Conservation (phyloP, 2,329 filamentous ascomycete species). For the Neodidymelliopsis sp. region DNA sequence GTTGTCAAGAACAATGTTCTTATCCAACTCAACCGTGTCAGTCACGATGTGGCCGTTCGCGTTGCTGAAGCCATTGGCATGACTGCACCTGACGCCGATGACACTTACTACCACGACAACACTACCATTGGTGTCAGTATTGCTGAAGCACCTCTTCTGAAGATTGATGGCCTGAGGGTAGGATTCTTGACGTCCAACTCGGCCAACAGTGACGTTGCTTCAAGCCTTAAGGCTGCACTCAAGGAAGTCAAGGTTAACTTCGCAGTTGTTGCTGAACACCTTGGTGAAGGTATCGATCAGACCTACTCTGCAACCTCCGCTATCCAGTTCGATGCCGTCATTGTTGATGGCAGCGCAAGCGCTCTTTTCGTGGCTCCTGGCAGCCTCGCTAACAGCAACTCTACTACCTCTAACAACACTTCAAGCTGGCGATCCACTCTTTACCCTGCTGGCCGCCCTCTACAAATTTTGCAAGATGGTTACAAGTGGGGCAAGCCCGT, state of each 20-base stretch:
- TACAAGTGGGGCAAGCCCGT: slow-evolving; percentile 77
- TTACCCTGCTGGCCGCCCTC: slow-evolving; percentile 69
- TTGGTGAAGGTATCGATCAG: slow-evolving; percentile 62
- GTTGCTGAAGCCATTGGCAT: slow-evolving; percentile 70
- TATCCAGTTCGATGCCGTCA: slow-evolving; percentile 67
- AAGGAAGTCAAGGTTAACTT: slow-evolving; percentile 62
- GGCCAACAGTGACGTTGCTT: slow-evolving; percentile 50
- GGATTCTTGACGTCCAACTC: slow-evolving; percentile 66
- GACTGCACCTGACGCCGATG: slow-evolving; percentile 64
- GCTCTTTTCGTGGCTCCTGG: slow-evolving; percentile 60
- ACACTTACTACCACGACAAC: slow-evolving; percentile 73
- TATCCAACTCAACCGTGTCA: slow-evolving; percentile 71
- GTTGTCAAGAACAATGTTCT: slow-evolving; percentile 71
- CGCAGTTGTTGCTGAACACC: slow-evolving; percentile 67
- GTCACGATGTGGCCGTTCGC: slow-evolving; percentile 70
- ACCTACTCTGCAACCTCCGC: slow-evolving; percentile 73
- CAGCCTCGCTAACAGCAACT: slow-evolving; percentile 37
- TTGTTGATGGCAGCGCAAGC: slow-evolving; percentile 63
- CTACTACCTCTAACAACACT: slow-evolving; percentile 32
- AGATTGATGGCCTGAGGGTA: slow-evolving; percentile 68
- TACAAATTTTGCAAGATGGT: slow-evolving; percentile 68
- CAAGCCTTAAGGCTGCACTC: slow-evolving; percentile 64
- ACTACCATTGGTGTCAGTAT: slow-evolving; percentile 68
- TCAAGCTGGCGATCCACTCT: slow-evolving; percentile 56
- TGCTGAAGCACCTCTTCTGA: slow-evolving; percentile 65